Evolutionary conservation across 1,284 basidiomycete species (phyloP), one percentile per base, ranked within the genome.

Genomic region (Ceratobasidium papillatum): DNA sequence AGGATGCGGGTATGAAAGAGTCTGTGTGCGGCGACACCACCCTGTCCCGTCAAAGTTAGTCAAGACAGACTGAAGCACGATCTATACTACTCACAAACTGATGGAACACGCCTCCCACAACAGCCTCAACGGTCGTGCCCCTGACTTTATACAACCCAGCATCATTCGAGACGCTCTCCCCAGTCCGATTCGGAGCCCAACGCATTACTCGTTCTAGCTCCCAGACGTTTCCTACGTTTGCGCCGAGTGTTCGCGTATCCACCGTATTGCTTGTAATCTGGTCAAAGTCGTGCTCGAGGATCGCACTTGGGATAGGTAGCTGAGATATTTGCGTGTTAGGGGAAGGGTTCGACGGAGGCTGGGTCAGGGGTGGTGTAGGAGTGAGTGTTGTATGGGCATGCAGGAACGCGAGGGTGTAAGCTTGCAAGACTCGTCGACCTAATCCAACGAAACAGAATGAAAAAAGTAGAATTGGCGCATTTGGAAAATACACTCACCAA

Each of bases 31-130:
- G 87, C 84, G 3, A 86, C 82, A 3, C 84, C 90, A 65, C 90
- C 90, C 90, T 91, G 77, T 19, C 4, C 43, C 64, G 58, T 41
- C 41, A 38, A 22, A 66, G 30, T 30, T 47, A 54, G 30, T 25
- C 30, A n/a, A 36, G 27, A 66, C n/a, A 59, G 17, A 64, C 52
- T 38, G 11, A 30, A 47, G 64, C 7, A 19, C 19, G 5, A 54
- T 32, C 25, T 19, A 38, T 41, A 69, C 61, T 17, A 87, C 91
- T 78, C 78, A 94, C 92, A 80, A 90, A 92, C 84, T 94, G 91
- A 78, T 91, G 88, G 79, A 88, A 93, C 12, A 93, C 86, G 1
- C 89, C 91, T 32, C 92, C 92, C 41, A 93, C 81, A n/a, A 93
- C 84, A 0, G 91, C 92, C 77, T 91, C 87, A 1, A 94, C 90